phyloP scores from a whole-genome alignment of 352 stramenopile species.

The Phytophthora nicotianae region DNA sequence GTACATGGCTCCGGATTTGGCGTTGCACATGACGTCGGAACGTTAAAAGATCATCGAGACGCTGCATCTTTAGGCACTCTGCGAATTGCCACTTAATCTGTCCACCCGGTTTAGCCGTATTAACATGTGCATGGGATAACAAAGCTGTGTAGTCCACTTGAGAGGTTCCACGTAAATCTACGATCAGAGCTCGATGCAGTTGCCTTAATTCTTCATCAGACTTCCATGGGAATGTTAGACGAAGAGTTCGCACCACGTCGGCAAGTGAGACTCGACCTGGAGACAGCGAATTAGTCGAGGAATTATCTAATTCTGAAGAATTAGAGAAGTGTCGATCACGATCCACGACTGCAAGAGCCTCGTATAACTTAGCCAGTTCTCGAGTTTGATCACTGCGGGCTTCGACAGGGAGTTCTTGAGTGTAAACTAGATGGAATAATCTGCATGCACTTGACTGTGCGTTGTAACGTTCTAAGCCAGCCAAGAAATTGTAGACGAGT shows the following conservation, averaged over 20 bases:
- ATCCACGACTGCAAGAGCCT: constrained; percentile 54
- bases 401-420: constrained; percentile 51
- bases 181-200: constrained; percentile 50
- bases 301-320: neutral
- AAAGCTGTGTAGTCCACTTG: constrained; percentile 55
- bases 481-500: constrained; percentile 65
- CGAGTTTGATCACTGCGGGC: constrained; percentile 45
- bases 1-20: constrained; percentile 35
- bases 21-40: constrained; percentile 53
- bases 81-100: constrained; percentile 28
- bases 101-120: neutral
- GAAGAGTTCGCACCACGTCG: constrained; percentile 51
- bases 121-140: constrained; percentile 22
- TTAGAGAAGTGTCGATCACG: constrained; percentile 46
- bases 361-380: constrained; percentile 53
- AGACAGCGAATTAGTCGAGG: neutral
- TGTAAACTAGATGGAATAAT: constrained; percentile 59
- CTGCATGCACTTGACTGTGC: constrained; percentile 51
- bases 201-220: constrained; percentile 42
- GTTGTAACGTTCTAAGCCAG: constrained; percentile 49
- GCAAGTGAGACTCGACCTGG: constrained; percentile 44
- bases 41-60: constrained; percentile 63
- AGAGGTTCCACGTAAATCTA: constrained; percentile 42
- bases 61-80: constrained; percentile 59
- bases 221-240: constrained; percentile 71